Base-by-base conservation (phyloP, 1,284 basidiomycete genomes). In the Porogramme epimiltina region DNA sequence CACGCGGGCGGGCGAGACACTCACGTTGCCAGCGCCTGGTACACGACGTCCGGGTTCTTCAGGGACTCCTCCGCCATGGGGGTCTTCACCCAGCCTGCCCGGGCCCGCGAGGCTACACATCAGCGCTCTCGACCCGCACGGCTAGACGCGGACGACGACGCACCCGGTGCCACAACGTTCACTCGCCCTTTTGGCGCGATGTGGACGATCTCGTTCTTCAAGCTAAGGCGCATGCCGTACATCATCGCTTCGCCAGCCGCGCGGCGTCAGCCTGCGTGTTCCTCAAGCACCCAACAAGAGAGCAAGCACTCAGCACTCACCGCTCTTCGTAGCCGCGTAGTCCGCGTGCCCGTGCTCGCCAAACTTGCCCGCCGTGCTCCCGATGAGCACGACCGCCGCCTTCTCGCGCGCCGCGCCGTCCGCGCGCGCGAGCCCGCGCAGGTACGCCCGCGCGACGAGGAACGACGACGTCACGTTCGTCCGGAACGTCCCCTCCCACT, bases 141-240 rank as follows among this genome's bases (percentile, higher is more conserved):
- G 24, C 13, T 34, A 23, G 31, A 22, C 16, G 19, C 23, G 34
- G n/a, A 37, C 34, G 16, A 9, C 13, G 9, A 37, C 34, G 8
- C 10, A 37, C 34, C 62, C 5, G 89, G 89, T 0, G 80, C 85
- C 19, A 91, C 75, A 45, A 76, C 76, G 58, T 91, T 91, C n/a
- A 89, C 87, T 15, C 89, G 75, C 0, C 78, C 89, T 43, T 67
- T 73, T 0, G 87, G 85, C 0, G 86, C 87, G 55, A 89, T 82
- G 66, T 82, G 81, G 25, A 91, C 87, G 50, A 91, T 90, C 67
- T 91, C 89, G 64, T 90, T 91, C 69, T 91, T 90, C 55, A 91
- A 73, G 2, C 82, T 77, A 54, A 85, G 71, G 1, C 81, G 80
- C 36, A 91, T 66, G 1, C 88, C 89, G 55, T 88, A 85, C 84